These are phyloP conservation scores for Brassica carinata DNA, from an alignment of 345 rosid genomes.

Conservation along the genomic window DNA sequence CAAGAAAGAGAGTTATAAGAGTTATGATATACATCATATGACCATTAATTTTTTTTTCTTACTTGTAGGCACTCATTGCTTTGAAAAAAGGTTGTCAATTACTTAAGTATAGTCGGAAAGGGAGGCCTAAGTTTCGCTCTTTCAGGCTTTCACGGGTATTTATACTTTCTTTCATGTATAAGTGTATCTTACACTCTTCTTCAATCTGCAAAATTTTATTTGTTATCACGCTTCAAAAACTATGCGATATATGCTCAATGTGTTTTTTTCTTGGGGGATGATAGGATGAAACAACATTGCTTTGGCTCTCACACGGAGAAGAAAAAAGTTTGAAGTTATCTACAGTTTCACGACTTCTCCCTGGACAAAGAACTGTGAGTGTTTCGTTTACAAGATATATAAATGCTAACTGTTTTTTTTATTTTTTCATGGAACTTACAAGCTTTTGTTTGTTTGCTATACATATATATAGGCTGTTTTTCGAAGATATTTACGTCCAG, in stretches of 20 bases:
- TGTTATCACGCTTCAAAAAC: background rate
- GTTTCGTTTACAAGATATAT: conserved; percentile 1
- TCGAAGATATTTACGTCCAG: conserved; percentile 87
- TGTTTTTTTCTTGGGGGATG: background rate
- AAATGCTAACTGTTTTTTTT: background rate
- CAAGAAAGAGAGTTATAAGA: conserved; percentile 7
- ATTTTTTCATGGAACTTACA: background rate
- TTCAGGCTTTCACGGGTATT: conserved; percentile 73
- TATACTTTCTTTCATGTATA: background rate
- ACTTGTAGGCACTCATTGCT: conserved; percentile 69
- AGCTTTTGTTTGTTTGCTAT: background rate
- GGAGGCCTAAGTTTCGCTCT: conserved; percentile 89
- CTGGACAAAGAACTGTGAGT: conserved; percentile 98
- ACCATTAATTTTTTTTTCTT: background rate
- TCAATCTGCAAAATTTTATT: background rate
- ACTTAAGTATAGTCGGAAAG: conserved; percentile 90
- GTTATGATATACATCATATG: background rate
- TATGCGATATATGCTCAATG: background rate
- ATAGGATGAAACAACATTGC: conserved; percentile 83
- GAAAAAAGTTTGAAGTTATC: conserved; percentile 71
- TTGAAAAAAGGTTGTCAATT: conserved; percentile 87
- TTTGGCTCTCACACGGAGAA: conserved; percentile 84
- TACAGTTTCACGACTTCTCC: conserved; percentile 62
- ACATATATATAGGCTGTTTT: conserved; percentile 69
- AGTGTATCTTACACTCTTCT: background rate